Base-by-base conservation (phyloP, 176 grass and related monocot species). In the Phoenix dactylifera region DNA sequence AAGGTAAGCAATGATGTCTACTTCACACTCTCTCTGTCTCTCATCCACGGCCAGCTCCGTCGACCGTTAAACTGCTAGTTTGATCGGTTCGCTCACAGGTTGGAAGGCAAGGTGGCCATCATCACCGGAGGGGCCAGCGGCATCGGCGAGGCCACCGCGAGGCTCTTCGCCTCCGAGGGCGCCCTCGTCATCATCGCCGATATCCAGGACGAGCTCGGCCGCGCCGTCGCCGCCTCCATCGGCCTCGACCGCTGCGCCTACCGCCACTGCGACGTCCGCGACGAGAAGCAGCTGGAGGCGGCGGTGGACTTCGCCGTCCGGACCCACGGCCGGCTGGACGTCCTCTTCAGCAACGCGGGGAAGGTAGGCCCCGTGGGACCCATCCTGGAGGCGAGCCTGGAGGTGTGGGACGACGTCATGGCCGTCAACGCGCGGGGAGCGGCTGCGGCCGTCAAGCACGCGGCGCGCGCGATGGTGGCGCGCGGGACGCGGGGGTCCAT, bases 321-420 rank as follows among this genome's bases (percentile, higher is more conserved):
- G 0, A 74, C 72, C 57, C 71, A 89, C 69, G 85, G 89, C 49
- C 78, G 79, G 15, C 75, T 95, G 0, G 85, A 95, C 72, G 72
- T 89, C n/a, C 85, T 95, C 78, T 59, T 78, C 24, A 93, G 80
- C 77, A 93, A 95, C 86, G 89, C 85, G 5, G 85, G 89, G 15
- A 78, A 86, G 64, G 49, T 89, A 6, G 72, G 78, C 55, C 62
- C 52, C 6, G 74, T 76, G 53, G 68, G 61, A 14, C 51, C 82
- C 1, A 59, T 95, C 14, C 58, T 73, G 29, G 82, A 89, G 3
- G 66, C 76, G 62, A 73, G 83, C 82, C 60, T 86, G 19, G 25
- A 29, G 0, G 70, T 57, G 57, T 65, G 86, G 20, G 89, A 95
- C 72, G 67, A 75, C 72, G 78, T 86, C 22, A 83, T 95, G 79